A percentile compares a stretch with the other conserved stretches of the same genome.
phyloP scores from a whole-genome alignment of 2,329 filamentous ascomycete species.

The Ophiostoma quercus region DNA sequence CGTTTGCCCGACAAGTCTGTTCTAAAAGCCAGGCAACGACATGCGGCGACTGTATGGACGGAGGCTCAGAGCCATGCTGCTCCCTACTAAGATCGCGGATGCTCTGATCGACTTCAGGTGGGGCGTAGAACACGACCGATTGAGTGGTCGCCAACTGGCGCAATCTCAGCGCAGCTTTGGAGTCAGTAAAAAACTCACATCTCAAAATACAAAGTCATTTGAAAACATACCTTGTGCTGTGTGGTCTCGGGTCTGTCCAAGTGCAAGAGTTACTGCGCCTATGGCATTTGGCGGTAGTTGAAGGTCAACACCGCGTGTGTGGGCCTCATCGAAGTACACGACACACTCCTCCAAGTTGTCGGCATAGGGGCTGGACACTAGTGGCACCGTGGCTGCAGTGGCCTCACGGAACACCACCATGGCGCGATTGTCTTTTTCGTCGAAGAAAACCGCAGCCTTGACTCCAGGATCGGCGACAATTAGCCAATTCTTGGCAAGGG shows the following conservation, averaged over 20 bases:
- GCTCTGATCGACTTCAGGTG: conserved; percentile 57
- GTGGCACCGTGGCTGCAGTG: conserved; percentile 34
- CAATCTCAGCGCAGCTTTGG: conserved; percentile 58
- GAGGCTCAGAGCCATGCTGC: neutral
- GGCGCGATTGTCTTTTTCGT: conserved; percentile 31
- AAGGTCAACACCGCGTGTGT: conserved; percentile 57
- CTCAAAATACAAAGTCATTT: neutral
- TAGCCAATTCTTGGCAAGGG: conserved; percentile 14
- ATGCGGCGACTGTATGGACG: conserved; percentile 37
- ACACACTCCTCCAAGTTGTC: conserved; percentile 49
- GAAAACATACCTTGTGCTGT: conserved; percentile 52
- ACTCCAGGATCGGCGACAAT: neutral
- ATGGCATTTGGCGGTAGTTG: conserved; percentile 45
- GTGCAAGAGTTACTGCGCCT: conserved; percentile 53
- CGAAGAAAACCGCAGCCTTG: conserved; percentile 32
- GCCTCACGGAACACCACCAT: conserved; percentile 22
- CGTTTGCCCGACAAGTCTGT: conserved; percentile 56
- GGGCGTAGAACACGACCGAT: conserved; percentile 50
- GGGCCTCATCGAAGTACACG: conserved; percentile 57
- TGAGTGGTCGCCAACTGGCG: conserved; percentile 54
- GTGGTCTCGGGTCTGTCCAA: conserved; percentile 55
- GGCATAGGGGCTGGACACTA: conserved; percentile 51
- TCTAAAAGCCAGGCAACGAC: conserved; percentile 56
- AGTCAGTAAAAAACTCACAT: neutral
- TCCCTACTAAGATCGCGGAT: conserved; percentile 47